These are phyloP conservation scores for Linderina pennispora DNA, from an alignment of 192 early-diverging fungal species.

Conservation along the genomic window DNA sequence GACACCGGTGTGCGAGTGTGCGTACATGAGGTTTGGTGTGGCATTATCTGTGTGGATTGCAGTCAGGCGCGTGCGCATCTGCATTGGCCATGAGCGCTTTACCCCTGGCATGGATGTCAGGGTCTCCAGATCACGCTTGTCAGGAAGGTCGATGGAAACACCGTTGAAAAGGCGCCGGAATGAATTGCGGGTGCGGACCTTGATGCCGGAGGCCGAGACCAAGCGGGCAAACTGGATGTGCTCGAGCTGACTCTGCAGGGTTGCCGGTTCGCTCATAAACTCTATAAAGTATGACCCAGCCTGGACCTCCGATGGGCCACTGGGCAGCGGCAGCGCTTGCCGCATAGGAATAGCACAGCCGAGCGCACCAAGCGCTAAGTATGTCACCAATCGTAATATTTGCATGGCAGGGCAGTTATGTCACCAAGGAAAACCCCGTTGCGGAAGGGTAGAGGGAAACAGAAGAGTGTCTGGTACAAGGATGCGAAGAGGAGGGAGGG, in stretches of 20 bases:
- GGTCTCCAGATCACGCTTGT: conserved; percentile 21
- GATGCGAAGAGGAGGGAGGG: too few species aligned
- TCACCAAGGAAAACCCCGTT: too few species aligned
- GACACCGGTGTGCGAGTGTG: conserved; percentile 56
- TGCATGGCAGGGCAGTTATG: too few species aligned
- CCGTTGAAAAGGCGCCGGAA: conserved; percentile 46
- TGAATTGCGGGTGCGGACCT: conserved; percentile 22
- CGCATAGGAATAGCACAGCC: conserved; percentile 12
- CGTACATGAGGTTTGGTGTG: conserved; percentile 39
- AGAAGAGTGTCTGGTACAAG: too few species aligned
- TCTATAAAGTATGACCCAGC: conserved; percentile 38
- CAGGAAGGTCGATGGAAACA: conserved; percentile 34
- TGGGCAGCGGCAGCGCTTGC: too few species aligned
- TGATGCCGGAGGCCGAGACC: conserved; percentile 15
- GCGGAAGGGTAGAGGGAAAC: too few species aligned
- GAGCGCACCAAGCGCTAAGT: conserved; percentile 2
- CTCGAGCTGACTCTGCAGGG: conserved; percentile 19
- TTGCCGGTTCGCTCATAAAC: conserved; percentile 36
- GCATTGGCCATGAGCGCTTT: conserved; percentile 41
- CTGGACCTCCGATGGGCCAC: conserved; percentile 14
- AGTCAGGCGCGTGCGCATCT: conserved; percentile 30
- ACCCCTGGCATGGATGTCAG: conserved; percentile 26
- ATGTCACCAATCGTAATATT: too few species aligned
- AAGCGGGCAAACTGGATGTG: conserved; percentile 20
- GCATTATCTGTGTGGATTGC: conserved; percentile 38